These are phyloP conservation scores for Castanopsis chinensis DNA, from an alignment of 306 rosid species.

Conservation along the genomic window DNA sequence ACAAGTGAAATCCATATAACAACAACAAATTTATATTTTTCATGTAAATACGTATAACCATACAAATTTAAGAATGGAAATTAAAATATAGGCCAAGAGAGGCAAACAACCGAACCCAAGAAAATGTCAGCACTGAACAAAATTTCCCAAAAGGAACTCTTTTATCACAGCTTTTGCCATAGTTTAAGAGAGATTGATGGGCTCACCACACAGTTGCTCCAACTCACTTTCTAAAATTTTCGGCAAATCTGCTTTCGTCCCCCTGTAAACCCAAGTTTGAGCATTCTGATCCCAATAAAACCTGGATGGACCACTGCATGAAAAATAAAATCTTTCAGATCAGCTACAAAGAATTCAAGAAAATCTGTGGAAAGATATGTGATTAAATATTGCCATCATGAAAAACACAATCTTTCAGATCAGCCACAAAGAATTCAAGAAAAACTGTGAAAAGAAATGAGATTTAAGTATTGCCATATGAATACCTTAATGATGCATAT, in stretches of 20 bases:
- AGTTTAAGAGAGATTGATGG: slow-evolving; percentile 54
- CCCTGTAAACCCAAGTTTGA: slow-evolving; percentile 77
- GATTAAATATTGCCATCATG: slow-evolving; percentile 8
- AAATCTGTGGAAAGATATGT: neutral
- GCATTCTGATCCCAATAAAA: slow-evolving; percentile 81
- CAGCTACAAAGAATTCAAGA: neutral
- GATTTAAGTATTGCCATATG: neutral
- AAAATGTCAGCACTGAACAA: neutral
- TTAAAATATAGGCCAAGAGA: neutral
- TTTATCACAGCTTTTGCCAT: neutral
- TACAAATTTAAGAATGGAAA: neutral
- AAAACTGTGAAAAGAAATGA: neutral
- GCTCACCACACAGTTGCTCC: slow-evolving; percentile 68
- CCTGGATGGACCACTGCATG: slow-evolving; percentile 82
- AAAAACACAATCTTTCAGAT: slow-evolving; percentile 11
- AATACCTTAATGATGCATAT: neutral
- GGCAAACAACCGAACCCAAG: neutral
- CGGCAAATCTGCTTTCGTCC: slow-evolving; percentile 59
- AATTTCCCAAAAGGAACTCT: neutral
- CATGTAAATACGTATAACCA: neutral
- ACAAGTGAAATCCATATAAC: neutral
- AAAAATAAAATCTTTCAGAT: slow-evolving; percentile 11
- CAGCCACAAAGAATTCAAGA: neutral
- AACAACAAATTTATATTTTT: neutral
- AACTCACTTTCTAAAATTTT: slow-evolving; percentile 58